phyloP scores from a whole-genome alignment of 495 filamentous ascomycete species.

The Pseudevernia furfuracea region DNA sequence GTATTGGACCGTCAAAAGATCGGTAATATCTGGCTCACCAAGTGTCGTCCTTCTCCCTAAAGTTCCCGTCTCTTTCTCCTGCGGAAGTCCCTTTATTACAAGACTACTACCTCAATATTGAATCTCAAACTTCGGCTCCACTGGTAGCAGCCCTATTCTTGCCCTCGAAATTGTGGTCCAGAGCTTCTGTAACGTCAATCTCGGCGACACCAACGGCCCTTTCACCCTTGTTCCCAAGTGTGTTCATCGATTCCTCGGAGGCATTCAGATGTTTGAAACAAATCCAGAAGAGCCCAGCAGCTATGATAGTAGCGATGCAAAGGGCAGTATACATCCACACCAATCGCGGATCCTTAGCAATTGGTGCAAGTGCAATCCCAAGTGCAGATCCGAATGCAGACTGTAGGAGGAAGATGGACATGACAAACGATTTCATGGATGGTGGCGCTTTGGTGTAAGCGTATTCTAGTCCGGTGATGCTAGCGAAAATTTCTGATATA shows the following conservation, averaged over 20 bases:
- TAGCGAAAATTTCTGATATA: conserved; percentile 67
- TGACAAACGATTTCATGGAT: conserved; percentile 53
- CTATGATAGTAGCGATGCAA: conserved; percentile 33
- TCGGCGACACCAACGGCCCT: conserved; percentile 26
- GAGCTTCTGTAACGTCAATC: conserved; percentile 5
- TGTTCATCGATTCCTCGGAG: conserved; percentile 43
- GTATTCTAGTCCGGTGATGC: conserved; percentile 59
- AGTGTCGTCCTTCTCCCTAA: neutral
- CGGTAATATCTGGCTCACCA: no score
- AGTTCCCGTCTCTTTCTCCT: no score
- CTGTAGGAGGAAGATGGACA: conserved; percentile 33
- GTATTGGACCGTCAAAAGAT: no score
- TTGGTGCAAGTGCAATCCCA: conserved; percentile 38
- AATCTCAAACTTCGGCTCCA: neutral
- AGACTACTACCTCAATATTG: neutral
- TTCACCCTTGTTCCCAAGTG: conserved; percentile 31
- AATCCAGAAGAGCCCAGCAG: conserved; percentile 41
- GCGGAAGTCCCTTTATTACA: neutral
- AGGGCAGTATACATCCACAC: conserved; percentile 24
- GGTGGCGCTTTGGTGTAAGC: conserved; percentile 73
- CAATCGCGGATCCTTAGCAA: conserved; percentile 35
- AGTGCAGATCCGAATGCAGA: conserved; percentile 36
- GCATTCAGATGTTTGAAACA: conserved; percentile 40
- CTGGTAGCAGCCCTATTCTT: neutral
- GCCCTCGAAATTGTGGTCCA: neutral